A percentile compares a stretch with the other conserved stretches of the same genome.
Evolutionary conservation across 2,329 filamentous ascomycete species (phyloP).

Genomic region (Neurospora sp.): DNA sequence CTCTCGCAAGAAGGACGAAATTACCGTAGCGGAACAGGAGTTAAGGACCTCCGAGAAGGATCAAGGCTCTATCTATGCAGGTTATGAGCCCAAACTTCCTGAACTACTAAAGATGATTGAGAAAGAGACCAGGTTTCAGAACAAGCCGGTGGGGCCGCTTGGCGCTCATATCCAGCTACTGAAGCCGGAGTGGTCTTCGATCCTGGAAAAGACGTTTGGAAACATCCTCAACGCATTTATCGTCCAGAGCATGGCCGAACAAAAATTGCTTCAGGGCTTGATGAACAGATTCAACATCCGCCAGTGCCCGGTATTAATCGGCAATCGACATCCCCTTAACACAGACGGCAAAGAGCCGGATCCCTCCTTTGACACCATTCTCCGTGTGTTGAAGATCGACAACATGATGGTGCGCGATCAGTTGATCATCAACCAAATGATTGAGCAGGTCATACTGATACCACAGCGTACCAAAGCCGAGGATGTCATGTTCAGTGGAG

Average conservation of each 20-base stretch:
- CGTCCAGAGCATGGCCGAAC: conserved; percentile 68
- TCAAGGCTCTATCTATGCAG: conserved; percentile 49
- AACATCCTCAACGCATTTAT: conserved; percentile 64
- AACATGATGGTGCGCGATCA: conserved; percentile 69
- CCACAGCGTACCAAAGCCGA: conserved; percentile 57
- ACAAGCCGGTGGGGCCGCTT: conserved; percentile 73
- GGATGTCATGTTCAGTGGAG: conserved; percentile 55
- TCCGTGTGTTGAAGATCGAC: conserved; percentile 74
- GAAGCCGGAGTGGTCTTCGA: conserved; percentile 72
- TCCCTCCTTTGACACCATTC: conserved; percentile 60
- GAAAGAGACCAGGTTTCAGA: conserved; percentile 56
- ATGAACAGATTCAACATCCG: conserved; percentile 48
- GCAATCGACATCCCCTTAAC: conserved; percentile 44
- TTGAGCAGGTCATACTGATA: conserved; percentile 80
- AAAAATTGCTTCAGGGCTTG: conserved; percentile 54
- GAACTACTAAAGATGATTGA: conserved; percentile 59
- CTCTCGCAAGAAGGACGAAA: conserved; percentile 42
- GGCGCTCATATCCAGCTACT: conserved; percentile 67
- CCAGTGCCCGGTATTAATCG: conserved; percentile 54
- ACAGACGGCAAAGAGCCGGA: conserved; percentile 65
- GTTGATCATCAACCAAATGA: conserved; percentile 69
- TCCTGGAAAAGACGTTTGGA: conserved; percentile 73
- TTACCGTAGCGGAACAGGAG: conserved; percentile 39
- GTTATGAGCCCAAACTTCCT: conserved; percentile 54
- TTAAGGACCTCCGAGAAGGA: conserved; percentile 44